Base-by-base conservation (phyloP, 2,329 filamentous ascomycete genomes). In the Diaporthe capsici region DNA sequence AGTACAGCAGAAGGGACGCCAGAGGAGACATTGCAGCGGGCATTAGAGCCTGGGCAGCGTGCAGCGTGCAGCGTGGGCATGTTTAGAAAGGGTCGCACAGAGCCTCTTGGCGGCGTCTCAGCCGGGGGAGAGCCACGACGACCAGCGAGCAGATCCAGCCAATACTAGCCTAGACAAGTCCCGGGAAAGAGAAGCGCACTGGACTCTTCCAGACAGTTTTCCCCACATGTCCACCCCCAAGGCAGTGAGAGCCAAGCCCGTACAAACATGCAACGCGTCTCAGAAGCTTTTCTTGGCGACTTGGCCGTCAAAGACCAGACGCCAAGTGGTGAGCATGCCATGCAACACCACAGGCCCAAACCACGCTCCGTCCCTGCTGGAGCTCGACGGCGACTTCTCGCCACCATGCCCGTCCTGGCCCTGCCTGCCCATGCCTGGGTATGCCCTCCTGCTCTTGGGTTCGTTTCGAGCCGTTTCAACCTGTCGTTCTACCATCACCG, bases 81-180 rank as follows among this genome's bases (percentile, higher is more conserved):
- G 73, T 75, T 75, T 75, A 55, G 71, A 28, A 68, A 73, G n/a
- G 61, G 71, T 55, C 51, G 74, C 74, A 73, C 71, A 47, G 74
- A 55, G 71, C 74, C 60, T 76, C 74, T 76, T 76, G 74, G 74
- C 74, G 68, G 51, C 70, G 74, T 76, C 74, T 65, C 74, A 75
- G 53, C 58, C 44, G 37, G 55, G 47, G 49, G 25, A 37, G 42
- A 47, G 47, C 20, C 37, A 71, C 37, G 72, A 49, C 39, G 20
- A 51, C 39, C 28, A 28, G 12, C 51, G n/a, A 31, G 39, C 8
- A 37, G 2, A 28, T 39, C 49, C 39, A 20, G 9, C 58, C 55
- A 72, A 68, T 58, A 55, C 58, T 57, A 72, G 28, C 12, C 31
- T 44, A 51, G 42, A 53, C 37, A 47, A 13, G 31, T 55, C 22